Evolutionary conservation across 2,329 filamentous ascomycete genomes (phyloP), one percentile per base, ranked within the genome.

Genomic region (Alternaria dauci): DNA sequence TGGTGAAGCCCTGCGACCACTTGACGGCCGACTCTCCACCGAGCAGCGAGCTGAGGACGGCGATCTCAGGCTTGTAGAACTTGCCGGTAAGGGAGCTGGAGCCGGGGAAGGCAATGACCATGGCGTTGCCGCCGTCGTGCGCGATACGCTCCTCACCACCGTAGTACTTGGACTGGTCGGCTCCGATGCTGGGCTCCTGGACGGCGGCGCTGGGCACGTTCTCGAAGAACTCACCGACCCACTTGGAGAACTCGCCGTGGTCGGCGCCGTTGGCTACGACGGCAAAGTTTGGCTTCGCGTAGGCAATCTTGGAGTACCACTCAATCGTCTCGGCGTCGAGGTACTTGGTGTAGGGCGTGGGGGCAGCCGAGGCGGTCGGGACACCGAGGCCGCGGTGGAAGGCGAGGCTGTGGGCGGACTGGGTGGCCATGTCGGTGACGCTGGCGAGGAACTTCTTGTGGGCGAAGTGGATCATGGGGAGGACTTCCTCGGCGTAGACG

Each of bases 361-460:
- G 86, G 61, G 89, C 86, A 53, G 90, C 86, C 68, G 93, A 91
- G 79, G 90, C 88, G 68, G 94, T 83, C 63, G 92, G 86, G 65
- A 88, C 85, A 72, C 95, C 95, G 71, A 99, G 92, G 70, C 95
- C 95, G 72, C 87, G 90, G 87, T 99, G 94, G 88, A 96, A 97
- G 73, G 94, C 94, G 74, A 94, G 84, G 65, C 88, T 85, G 82
- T 98, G 94, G 72, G 88, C 95, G 60, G 90, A 90, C 81, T 97
- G 93, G 75, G 95, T 82, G 73, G 95, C 94, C 75, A 96, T 84
- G 69, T 89, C 85, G 74, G 85, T 82, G 55, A 87, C 82, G 79
- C 83, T 84, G 68, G 81, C 83, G 67, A 90, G 86, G 74, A 92
- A 83, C 71, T 86, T 87, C 77, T 90, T 87, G 84, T 97, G 92